Conservation (phyloP, 352 stramenopile genomes). For the Pythium dissotocum region DNA sequence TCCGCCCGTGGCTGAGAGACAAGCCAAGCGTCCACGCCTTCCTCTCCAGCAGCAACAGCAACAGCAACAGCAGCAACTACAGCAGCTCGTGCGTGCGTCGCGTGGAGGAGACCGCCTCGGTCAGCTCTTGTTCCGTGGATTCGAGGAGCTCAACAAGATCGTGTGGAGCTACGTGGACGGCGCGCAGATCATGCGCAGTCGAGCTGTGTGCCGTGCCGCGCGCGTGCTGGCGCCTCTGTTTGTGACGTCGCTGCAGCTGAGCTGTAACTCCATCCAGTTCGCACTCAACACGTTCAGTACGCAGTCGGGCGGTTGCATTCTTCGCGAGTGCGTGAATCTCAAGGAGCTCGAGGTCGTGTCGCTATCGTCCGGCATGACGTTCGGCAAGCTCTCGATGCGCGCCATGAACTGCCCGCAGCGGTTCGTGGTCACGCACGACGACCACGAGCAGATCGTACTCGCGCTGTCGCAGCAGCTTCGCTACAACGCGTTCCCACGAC, state of each 20-base stretch:
- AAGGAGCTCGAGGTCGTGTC: conserved; percentile 76
- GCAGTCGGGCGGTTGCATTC: conserved; percentile 34
- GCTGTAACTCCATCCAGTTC: conserved; percentile 72
- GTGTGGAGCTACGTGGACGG: conserved; percentile 83
- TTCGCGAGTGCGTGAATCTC: conserved; percentile 68
- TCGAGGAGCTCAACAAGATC: conserved; percentile 68
- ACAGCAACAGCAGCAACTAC: neutral
- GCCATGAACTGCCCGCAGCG: conserved; percentile 82
- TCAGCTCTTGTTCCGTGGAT: conserved; percentile 56
- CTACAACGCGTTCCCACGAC: conserved; percentile 48
- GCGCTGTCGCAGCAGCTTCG: conserved; percentile 70
- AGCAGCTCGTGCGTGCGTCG: neutral
- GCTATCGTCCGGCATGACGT: conserved; percentile 78
- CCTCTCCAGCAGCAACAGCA: neutral
- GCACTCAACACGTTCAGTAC: conserved; percentile 44
- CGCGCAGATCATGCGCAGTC: conserved; percentile 73
- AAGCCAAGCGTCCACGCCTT: conserved; percentile 11
- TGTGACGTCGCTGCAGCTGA: conserved; percentile 75
- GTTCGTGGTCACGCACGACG: conserved; percentile 86
- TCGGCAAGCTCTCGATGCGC: conserved; percentile 84
- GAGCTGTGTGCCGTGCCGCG: conserved; percentile 51
- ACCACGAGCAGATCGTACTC: conserved; percentile 86
- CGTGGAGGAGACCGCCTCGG: conserved; percentile 32
- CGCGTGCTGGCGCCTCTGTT: conserved; percentile 49
- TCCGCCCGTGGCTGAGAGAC: neutral